phyloP scores from a whole-genome alignment of 495 filamentous ascomycete genomes.

The Lasiosphaeria ovina region DNA sequence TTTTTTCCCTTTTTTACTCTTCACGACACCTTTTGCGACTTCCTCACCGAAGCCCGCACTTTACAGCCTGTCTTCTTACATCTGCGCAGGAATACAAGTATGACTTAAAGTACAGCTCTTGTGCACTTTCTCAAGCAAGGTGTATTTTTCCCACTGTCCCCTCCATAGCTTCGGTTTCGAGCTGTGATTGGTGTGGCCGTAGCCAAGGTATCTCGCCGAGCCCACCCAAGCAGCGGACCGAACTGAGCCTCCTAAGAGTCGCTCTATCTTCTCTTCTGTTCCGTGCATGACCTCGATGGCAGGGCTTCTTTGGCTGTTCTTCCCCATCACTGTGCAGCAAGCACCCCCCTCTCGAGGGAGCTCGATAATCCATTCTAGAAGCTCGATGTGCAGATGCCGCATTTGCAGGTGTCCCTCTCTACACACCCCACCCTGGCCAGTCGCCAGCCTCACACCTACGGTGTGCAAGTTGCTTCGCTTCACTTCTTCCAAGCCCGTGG shows the following conservation, averaged over 20 bases:
- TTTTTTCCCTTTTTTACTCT: no score
- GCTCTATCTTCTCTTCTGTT: no score
- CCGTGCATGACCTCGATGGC: no score
- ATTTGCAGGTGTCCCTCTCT: not conserved
- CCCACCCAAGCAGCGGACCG: no score
- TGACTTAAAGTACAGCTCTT: not conserved
- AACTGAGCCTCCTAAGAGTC: slow-evolving; percentile 4
- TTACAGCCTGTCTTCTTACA: not conserved
- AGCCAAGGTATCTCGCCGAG: not conserved
- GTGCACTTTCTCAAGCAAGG: not conserved
- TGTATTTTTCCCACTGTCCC: slow-evolving; percentile 2
- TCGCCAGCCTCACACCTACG: slow-evolving; percentile 2
- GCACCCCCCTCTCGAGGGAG: not conserved
- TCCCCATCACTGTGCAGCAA: not conserved
- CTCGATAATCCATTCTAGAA: not conserved
- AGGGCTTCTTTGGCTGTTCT: not conserved
- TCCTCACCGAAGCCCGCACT: not conserved
- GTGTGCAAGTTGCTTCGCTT: slow-evolving; percentile 8
- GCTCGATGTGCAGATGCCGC: not conserved
- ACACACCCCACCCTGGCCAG: not conserved
- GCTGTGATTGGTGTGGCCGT: slow-evolving; percentile 2
- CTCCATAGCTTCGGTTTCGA: not conserved
- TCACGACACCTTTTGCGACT: no score
- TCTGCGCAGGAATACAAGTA: not conserved
- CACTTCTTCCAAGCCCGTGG: slow-evolving; percentile 1